Percentiles rank a stretch among this genome's conserved stretches.
Evolutionary conservation across 2,329 filamentous ascomycete genomes (phyloP).

Genomic region (Exophiala spinifera): DNA sequence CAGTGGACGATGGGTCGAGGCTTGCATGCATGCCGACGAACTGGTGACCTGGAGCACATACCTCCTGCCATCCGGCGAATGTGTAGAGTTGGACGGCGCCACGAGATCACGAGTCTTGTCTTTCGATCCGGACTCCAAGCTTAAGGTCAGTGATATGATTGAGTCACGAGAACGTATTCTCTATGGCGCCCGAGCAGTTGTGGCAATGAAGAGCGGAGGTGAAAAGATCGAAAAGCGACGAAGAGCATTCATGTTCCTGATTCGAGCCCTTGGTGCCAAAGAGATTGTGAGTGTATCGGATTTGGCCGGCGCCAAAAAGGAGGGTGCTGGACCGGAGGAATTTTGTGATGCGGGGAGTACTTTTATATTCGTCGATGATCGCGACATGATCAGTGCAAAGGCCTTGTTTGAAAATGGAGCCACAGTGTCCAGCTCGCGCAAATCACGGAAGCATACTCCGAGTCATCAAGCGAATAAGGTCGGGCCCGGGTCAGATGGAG

Average conservation of each 20-base stretch:
- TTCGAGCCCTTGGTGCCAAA: slow-evolving; percentile 70
- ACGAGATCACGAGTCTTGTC: slow-evolving; percentile 69
- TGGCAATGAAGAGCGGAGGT: slow-evolving; percentile 57
- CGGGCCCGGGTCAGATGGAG: too few species aligned
- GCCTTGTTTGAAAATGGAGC: slow-evolving; percentile 37
- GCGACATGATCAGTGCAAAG: slow-evolving; percentile 53
- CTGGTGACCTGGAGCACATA: slow-evolving; percentile 76
- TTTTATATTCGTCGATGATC: slow-evolving; percentile 75
- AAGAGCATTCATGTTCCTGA: slow-evolving; percentile 74
- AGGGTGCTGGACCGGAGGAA: slow-evolving; percentile 25
- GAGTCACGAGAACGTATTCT: slow-evolving; percentile 62
- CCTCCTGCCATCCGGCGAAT: slow-evolving; percentile 80
- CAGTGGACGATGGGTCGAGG: slow-evolving; percentile 73
- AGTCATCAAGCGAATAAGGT: too few species aligned
- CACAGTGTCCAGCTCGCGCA: slow-evolving; percentile 19
- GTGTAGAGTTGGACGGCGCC: slow-evolving; percentile 70
- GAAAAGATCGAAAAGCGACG: slow-evolving; percentile 61
- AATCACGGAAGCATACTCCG: slow-evolving; percentile 17
- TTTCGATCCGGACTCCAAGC: slow-evolving; percentile 46
- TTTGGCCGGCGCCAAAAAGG: slow-evolving; percentile 60
- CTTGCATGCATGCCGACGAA: slow-evolving; percentile 61
- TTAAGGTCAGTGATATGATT: slow-evolving; percentile 58
- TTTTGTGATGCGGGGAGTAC: slow-evolving; percentile 17
- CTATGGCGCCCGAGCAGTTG: slow-evolving; percentile 62
- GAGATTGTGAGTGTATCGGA: slow-evolving; percentile 64